Percentiles rank a stretch among this genome's conserved stretches.
phyloP scores from a whole-genome alignment of 2,329 filamentous ascomycete genomes.

The Botrytis fabae region DNA sequence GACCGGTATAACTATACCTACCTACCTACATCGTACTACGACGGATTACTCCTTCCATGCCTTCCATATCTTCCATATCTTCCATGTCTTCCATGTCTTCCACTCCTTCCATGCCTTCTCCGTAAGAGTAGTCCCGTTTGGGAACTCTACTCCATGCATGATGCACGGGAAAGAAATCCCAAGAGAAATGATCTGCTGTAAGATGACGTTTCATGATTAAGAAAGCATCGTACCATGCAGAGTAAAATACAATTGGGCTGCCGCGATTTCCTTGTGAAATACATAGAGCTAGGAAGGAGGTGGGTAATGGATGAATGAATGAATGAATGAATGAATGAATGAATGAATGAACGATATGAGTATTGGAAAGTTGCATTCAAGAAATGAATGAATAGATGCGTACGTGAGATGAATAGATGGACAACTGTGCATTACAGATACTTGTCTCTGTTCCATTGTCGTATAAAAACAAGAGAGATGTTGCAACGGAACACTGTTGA shows the following conservation, averaged over 20 bases:
- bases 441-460: neutral
- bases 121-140: neutral
- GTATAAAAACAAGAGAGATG: neutral
- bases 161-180: conserved; percentile 4
- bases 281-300: neutral
- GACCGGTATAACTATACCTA: neutral
- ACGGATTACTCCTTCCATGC: too few relatives aligned
- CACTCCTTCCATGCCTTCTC: neutral
- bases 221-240: neutral
- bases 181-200: neutral
- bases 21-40: neutral
- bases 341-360: neutral
- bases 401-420: neutral
- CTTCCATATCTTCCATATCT: neutral
- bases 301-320: neutral
- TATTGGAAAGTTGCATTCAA: neutral
- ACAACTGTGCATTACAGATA: neutral
- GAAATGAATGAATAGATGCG: neutral
- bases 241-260: neutral
- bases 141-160: neutral
- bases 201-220: conserved; percentile 11
- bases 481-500: neutral
- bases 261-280: conserved; percentile 12
- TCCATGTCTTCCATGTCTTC: neutral
- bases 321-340: neutral